These are phyloP conservation scores for Pulveroboletus sp. DNA, from an alignment of 768 basidiomycete genomes.

Conservation along the genomic window DNA sequence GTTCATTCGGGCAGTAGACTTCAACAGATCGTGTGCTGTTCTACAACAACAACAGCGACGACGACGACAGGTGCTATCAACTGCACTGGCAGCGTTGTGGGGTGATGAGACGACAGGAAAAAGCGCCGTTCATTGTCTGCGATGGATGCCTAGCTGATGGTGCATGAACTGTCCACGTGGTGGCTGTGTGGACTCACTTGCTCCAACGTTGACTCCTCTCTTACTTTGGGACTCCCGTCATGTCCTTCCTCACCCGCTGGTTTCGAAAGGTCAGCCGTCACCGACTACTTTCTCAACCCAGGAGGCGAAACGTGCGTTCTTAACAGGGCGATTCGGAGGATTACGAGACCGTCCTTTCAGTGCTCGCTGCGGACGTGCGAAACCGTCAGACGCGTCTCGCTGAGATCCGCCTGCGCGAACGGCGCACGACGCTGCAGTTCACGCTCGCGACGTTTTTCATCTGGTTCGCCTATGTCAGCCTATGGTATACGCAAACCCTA, in stretches of 20 bases:
- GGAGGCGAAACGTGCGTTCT: background rate
- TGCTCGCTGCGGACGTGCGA: constrained; percentile 63
- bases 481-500: constrained; percentile 66
- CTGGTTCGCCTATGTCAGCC: constrained; percentile 67
- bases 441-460: constrained; percentile 72
- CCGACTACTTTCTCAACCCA: too few species aligned
- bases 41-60: too few species aligned
- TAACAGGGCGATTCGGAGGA: constrained; percentile 44
- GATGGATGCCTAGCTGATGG: too few species aligned
- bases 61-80: too few species aligned
- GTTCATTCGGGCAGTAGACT: background rate
- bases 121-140: too few species aligned
- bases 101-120: too few species aligned
- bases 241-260: constrained; percentile 29
- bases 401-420: constrained; percentile 82
- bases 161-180: background rate
- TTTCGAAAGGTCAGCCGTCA: constrained; percentile 23
- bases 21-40: too few species aligned
- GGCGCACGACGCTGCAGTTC: constrained; percentile 68
- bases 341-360: constrained; percentile 69
- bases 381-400: constrained; percentile 69
- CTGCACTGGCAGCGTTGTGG: too few species aligned
- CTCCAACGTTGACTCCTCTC: constrained; percentile 1
- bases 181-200: constrained; percentile 23
- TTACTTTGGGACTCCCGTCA: constrained; percentile 8